A percentile compares a stretch with the other conserved stretches of the same genome.
phyloP scores from a whole-genome alignment of 2,329 filamentous ascomycete species.

The Cladorrhinum sp. region DNA sequence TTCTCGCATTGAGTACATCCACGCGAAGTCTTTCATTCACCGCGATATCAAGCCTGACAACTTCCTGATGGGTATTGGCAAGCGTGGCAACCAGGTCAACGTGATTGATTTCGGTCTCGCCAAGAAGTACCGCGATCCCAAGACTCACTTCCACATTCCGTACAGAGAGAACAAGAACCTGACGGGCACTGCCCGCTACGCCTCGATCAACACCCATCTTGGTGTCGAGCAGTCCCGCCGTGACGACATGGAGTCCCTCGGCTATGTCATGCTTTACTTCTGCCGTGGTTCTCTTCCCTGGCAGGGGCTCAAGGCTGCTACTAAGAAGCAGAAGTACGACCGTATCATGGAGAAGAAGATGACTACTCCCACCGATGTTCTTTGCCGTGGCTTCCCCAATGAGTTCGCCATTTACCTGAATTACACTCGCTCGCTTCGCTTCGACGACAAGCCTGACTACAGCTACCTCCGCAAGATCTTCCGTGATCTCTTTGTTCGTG shows the following conservation, averaged over 20 bases:
- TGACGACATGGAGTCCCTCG: slow-evolving; percentile 98
- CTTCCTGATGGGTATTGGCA: slow-evolving; percentile 98
- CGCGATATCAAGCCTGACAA: slow-evolving; percentile 99
- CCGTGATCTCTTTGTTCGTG: slow-evolving; percentile 96
- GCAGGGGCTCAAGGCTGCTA: slow-evolving; percentile 97
- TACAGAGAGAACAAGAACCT: slow-evolving; percentile 99
- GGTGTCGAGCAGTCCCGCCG: slow-evolving; percentile 98
- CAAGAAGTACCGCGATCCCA: slow-evolving; percentile 99
- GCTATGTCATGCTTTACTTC: slow-evolving; percentile 99
- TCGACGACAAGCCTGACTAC: slow-evolving; percentile 99
- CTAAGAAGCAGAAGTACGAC: slow-evolving; percentile 99
- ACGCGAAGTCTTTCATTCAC: slow-evolving; percentile 99
- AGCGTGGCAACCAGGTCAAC: slow-evolving; percentile 98
- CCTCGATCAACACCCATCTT: slow-evolving; percentile 97
- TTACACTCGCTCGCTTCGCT: slow-evolving; percentile 97
- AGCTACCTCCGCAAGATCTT: slow-evolving; percentile 99
- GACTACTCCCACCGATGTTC: slow-evolving; percentile 97
- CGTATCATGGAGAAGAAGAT: slow-evolving; percentile 99
- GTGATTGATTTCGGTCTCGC: slow-evolving; percentile 98
- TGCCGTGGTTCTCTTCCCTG: slow-evolving; percentile 97
- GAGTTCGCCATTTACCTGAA: slow-evolving; percentile 99
- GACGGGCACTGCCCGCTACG: slow-evolving; percentile 97
- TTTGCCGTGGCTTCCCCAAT: slow-evolving; percentile 98
- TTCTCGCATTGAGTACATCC: slow-evolving; percentile 98
- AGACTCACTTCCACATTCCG: slow-evolving; percentile 99